These are phyloP conservation scores for Aspergillus fumigatus DNA, from an alignment of 2,329 filamentous ascomycete species.

Conservation along the genomic window DNA sequence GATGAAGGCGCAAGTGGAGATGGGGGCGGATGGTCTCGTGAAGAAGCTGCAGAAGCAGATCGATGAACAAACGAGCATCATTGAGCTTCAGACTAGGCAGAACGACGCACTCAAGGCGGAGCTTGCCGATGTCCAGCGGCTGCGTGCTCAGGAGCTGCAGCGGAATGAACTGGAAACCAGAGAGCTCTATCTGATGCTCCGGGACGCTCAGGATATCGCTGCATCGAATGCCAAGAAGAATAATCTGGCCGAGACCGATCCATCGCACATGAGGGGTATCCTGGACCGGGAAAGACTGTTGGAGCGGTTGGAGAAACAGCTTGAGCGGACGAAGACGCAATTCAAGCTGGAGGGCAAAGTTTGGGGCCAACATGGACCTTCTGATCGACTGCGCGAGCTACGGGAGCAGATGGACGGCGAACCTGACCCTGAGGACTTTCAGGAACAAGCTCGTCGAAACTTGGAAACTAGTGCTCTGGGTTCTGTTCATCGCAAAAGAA, in stretches of 20 bases:
- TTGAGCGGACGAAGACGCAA: constrained; percentile 95
- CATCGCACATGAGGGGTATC: constrained; percentile 81
- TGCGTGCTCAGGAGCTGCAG: constrained; percentile 86
- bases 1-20: constrained; percentile 79
- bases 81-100: constrained; percentile 81
- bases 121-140: constrained; percentile 75
- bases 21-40: constrained; percentile 90
- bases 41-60: constrained; percentile 88
- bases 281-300: constrained; percentile 88
- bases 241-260: constrained; percentile 59
- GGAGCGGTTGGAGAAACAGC: constrained; percentile 88
- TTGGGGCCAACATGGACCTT: constrained; percentile 83
- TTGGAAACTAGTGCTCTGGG: constrained; percentile 71
- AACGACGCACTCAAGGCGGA: constrained; percentile 86
- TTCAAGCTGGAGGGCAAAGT: constrained; percentile 93
- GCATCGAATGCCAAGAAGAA: constrained; percentile 73
- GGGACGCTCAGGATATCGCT: constrained; percentile 93
- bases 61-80: constrained; percentile 87
- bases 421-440: constrained; percentile 48
- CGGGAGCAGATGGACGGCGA: constrained; percentile 88
- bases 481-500: constrained; percentile 59
- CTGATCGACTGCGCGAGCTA: constrained; percentile 83
- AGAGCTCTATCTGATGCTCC: constrained; percentile 96
- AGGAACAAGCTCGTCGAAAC: constrained; percentile 55
- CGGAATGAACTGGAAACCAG: constrained; percentile 93